Conservation (phyloP, 345 rosid species). For the Firmiana major region DNA sequence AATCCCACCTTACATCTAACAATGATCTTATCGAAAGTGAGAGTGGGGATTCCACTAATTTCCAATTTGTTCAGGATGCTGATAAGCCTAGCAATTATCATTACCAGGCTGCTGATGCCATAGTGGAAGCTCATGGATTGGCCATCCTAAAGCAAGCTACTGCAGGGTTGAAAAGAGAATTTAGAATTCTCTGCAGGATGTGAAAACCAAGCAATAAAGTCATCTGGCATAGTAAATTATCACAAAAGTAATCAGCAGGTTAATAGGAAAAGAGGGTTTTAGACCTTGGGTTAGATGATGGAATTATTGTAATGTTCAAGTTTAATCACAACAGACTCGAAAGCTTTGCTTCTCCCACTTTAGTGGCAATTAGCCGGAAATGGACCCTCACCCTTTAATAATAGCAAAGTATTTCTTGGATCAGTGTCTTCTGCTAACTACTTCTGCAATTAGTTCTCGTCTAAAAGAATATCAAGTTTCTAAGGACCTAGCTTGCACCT, state of each 20-base stretch:
- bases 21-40: background rate
- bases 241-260: background rate
- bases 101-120: background rate
- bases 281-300: background rate
- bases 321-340: conserved; percentile 13
- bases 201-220: no score
- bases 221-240: background rate
- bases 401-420: background rate
- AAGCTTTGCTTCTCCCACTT: background rate
- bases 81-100: background rate
- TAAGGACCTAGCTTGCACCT: no score
- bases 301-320: conserved; percentile 14
- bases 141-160: background rate
- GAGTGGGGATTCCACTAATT: conserved; percentile 19
- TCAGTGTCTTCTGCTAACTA: background rate
- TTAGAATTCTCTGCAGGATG: background rate
- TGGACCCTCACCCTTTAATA: conserved; percentile 11
- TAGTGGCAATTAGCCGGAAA: conserved; percentile 23
- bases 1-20: background rate
- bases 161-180: background rate
- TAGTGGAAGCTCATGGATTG: conserved; percentile 1
- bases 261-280: background rate
- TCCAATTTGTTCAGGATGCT: background rate
- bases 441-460: background rate
- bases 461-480: no score